Percentiles rank a stretch among this genome's conserved stretches.
Conservation (phyloP, 306 rosid genomes). For the Prosopis cineraria region DNA sequence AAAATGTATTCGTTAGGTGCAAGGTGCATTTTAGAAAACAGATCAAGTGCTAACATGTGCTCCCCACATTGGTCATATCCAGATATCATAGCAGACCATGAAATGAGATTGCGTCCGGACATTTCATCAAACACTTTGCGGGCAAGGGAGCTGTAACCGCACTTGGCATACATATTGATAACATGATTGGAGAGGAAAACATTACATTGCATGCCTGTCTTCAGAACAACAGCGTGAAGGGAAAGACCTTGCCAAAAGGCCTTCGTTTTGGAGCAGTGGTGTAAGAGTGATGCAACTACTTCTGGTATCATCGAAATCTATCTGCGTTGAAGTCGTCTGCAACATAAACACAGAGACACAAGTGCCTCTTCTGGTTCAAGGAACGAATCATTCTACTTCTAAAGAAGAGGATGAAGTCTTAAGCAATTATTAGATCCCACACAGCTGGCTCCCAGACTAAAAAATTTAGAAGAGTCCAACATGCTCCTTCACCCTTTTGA, state of each 20-base stretch:
- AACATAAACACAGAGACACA: neutral
- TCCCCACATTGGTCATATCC: conserved; percentile 49
- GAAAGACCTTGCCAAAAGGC: conserved; percentile 33
- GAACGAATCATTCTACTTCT: neutral
- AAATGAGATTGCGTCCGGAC: conserved; percentile 38
- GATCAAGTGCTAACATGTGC: conserved; percentile 39
- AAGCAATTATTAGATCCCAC: no score
- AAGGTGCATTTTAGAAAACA: conserved; percentile 41
- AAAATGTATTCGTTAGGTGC: conserved; percentile 39
- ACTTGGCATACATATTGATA: no score
- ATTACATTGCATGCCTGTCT: conserved; percentile 39
- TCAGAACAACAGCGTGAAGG: conserved; percentile 42
- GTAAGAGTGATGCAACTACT: no score
- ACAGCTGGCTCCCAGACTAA: no score
- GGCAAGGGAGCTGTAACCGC: no score
- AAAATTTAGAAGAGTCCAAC: no score
- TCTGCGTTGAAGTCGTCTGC: neutral
- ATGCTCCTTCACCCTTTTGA: no score
- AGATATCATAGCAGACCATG: conserved; percentile 51
- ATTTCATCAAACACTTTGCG: neutral
- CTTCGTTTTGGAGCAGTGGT: conserved; percentile 44
- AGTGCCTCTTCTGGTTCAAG: neutral
- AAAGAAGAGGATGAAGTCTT: neutral
- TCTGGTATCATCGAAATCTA: conserved; percentile 18
- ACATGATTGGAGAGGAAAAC: conserved; percentile 34